phyloP scores from a whole-genome alignment of 208 protist genomes.

The Wallacemonas sp. region DNA sequence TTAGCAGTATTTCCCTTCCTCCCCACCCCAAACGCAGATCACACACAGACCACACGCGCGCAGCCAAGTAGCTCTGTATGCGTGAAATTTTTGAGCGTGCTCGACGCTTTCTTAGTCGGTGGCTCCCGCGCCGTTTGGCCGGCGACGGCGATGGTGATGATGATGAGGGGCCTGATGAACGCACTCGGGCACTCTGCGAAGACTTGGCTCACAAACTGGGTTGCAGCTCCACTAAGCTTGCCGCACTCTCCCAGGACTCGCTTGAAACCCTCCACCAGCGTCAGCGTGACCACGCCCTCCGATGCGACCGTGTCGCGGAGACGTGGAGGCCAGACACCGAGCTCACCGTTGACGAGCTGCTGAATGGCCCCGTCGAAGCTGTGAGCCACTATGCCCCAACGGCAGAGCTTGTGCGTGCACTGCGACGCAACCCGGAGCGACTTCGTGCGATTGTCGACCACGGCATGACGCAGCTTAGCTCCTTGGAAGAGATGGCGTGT shows the following conservation, averaged over 20 bases:
- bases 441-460: slow-evolving; percentile 40
- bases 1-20: too few relatives aligned
- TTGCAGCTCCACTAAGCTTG: not conserved
- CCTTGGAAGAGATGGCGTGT: slow-evolving; percentile 19
- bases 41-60: too few relatives aligned
- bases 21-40: too few relatives aligned
- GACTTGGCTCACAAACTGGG: not conserved
- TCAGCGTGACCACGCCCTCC: not conserved
- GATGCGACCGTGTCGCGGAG: not conserved
- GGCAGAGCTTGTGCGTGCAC: slow-evolving; percentile 8
- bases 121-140: too few relatives aligned
- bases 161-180: too few relatives aligned
- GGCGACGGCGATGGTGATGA: too few relatives aligned
- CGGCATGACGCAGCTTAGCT: slow-evolving; percentile 36
- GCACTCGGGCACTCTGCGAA: not conserved
- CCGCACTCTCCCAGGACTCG: not conserved
- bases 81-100: too few relatives aligned
- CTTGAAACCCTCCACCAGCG: not conserved
- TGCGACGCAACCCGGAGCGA: slow-evolving; percentile 46
- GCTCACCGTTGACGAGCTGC: not conserved
- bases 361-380: not conserved
- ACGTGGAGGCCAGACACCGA: not conserved
- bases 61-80: too few relatives aligned
- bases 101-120: too few relatives aligned
- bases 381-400: not conserved